A percentile compares a stretch with the other conserved stretches of the same genome.
These are phyloP conservation scores for Serendipita sp. DNA, from an alignment of 768 basidiomycete genomes.

Conservation along the genomic window DNA sequence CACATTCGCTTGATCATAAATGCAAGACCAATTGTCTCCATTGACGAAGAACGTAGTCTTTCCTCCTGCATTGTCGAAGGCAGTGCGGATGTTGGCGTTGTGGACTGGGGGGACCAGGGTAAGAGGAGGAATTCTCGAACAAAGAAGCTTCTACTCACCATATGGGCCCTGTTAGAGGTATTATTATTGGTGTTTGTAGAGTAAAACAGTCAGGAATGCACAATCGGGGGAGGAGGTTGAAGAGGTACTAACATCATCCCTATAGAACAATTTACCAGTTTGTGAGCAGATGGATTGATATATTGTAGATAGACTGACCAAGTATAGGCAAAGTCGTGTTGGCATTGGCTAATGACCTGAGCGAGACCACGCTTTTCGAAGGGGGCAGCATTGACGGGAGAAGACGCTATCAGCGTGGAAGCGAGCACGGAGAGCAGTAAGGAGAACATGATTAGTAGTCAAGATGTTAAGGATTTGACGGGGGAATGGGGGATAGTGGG, in stretches of 20 bases:
- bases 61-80: background rate
- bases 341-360: background rate
- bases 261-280: background rate
- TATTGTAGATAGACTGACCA: background rate
- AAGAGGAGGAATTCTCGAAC: too few relatives aligned
- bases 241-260: slow-evolving; percentile 1
- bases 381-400: background rate
- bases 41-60: slow-evolving; percentile 2
- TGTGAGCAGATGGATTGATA: background rate
- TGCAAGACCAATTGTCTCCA: slow-evolving; percentile 4
- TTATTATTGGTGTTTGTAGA: too few relatives aligned
- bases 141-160: background rate
- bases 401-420: background rate
- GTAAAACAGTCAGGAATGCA: background rate
- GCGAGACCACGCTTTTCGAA: background rate
- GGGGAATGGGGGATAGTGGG: too few relatives aligned
- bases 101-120: background rate
- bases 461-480: too few relatives aligned
- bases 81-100: background rate
- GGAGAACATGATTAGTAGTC: background rate
- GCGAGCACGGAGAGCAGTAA: background rate
- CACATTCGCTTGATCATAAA: background rate
- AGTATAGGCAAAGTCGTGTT: slow-evolving; percentile 3
- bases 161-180: background rate
- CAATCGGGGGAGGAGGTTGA: background rate